phyloP scores from a whole-genome alignment of 352 stramenopile species.

The Pythium vanterpoolii region DNA sequence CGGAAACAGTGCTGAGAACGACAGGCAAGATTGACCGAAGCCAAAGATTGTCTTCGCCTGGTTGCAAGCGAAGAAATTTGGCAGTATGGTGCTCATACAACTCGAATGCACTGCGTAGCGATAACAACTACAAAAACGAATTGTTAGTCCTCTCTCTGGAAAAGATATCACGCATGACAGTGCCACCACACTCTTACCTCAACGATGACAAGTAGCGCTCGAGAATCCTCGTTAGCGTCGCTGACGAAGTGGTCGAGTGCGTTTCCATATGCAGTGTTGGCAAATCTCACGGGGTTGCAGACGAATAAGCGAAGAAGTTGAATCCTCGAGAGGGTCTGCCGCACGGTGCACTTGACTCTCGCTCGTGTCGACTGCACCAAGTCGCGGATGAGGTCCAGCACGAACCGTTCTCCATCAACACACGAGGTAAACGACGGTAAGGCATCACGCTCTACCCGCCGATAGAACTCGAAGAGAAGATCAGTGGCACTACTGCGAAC shows the following conservation, averaged over 20 bases:
- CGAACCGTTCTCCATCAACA: slow-evolving; percentile 3
- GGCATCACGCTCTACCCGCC: neutral
- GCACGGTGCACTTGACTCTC: neutral
- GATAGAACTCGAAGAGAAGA: slow-evolving; percentile 3
- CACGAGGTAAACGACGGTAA: neutral
- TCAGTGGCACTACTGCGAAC: slow-evolving; percentile 37
- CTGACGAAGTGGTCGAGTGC: neutral
- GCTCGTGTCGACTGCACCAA: neutral
- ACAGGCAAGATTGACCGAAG: slow-evolving; percentile 6
- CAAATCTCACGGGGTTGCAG: slow-evolving; percentile 1
- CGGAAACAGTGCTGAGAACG: slow-evolving; percentile 5
- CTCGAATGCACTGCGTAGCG: neutral
- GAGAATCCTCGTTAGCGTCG: neutral
- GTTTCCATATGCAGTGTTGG: neutral
- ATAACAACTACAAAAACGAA: slow-evolving; percentile 11
- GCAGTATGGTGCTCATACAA: slow-evolving; percentile 5
- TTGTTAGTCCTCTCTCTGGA: too few species aligned
- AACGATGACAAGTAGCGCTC: neutral
- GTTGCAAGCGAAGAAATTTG: neutral
- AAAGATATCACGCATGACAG: too few species aligned
- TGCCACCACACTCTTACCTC: slow-evolving; percentile 2
- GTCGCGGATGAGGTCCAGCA: slow-evolving; percentile 1
- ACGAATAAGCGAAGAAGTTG: slow-evolving; percentile 8
- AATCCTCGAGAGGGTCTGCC: neutral
- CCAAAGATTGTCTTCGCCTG: slow-evolving; percentile 5